These are phyloP conservation scores for Lachancea fermentati DNA, from an alignment of 805 yeast species.

Conservation along the genomic window DNA sequence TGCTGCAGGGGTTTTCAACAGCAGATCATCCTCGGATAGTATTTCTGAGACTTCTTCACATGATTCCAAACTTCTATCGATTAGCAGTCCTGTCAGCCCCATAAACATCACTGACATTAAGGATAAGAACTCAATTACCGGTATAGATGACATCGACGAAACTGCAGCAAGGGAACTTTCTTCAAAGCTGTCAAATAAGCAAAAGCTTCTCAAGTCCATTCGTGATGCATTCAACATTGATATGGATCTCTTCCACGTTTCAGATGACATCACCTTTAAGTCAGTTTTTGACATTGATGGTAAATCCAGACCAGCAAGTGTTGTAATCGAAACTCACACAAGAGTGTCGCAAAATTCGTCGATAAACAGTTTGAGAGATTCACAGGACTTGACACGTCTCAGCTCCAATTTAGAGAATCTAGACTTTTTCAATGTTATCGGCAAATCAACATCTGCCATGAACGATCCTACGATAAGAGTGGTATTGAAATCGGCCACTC, in stretches of 20 bases:
- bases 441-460: slow-evolving; percentile 29
- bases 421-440: slow-evolving; percentile 29
- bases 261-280: slow-evolving; percentile 55
- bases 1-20: slow-evolving; percentile 41
- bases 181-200: slow-evolving; percentile 33
- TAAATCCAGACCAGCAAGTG: slow-evolving; percentile 41
- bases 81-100: slow-evolving; percentile 1
- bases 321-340: slow-evolving; percentile 42
- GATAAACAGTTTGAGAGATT: slow-evolving; percentile 16
- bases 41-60: not conserved
- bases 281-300: slow-evolving; percentile 36
- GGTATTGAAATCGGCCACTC: slow-evolving; percentile 60
- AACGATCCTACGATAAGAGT: slow-evolving; percentile 38
- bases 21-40: not conserved
- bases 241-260: slow-evolving; percentile 49
- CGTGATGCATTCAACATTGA: slow-evolving; percentile 62
- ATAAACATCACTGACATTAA: slow-evolving; percentile 3
- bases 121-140: slow-evolving; percentile 35
- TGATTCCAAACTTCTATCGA: not conserved
- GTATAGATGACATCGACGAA: slow-evolving; percentile 41
- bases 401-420: slow-evolving; percentile 27
- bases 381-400: slow-evolving; percentile 19
- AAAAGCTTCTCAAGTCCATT: slow-evolving; percentile 48
- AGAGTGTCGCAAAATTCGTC: slow-evolving; percentile 37
- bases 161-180: slow-evolving; percentile 25